Base-by-base conservation (phyloP, 2,329 filamentous ascomycete species). In the Aspergillus niger region DNA sequence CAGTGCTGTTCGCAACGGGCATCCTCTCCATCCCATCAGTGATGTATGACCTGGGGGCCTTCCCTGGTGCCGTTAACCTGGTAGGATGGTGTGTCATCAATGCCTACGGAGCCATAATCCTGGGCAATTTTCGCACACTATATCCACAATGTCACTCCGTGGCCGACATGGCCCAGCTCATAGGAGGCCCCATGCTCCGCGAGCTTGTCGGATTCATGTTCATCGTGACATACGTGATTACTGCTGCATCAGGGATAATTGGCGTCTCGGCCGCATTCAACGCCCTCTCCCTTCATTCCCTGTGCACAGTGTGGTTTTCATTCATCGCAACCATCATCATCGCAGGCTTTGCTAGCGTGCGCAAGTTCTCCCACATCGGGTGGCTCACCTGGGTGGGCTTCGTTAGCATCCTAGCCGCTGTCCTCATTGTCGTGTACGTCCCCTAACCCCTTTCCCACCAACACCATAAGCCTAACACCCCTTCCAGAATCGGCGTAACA, bases 331-430 rank as follows among this genome's bases (percentile, higher is more conserved):
- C 83, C 1, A 72, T 82, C 7, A 79, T 86, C 8, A 81, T 82
- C 26, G 63, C 78, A 0, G 51, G 56, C 11, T 76, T 80, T 5
- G 83, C 84, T 1, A 82, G 80, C 26, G 79, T 86, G 5, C 81
- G 85, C 62, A 88, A 85, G 58, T 83, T 87, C 65, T 79, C 84
- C 55, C 83, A 86, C 65, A 83, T 89, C 60, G 84, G 82, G 2
- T 88, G 84, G 83, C 73, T 88, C 47, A 86, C 85, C 0, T 89
- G 84, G 82, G 81, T 80, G 10, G 86, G 86, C 0, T 87, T 88
- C 66, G 59, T 80, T 4, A 85, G 81, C 28, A 82, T 89, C 39
- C 87, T 85, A 64, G 73, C 80, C 15, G 85, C 86, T 3, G 81
- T 87, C 0, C 81, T 86, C 60, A 84, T 86, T 57, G 77, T 86